Conservation (phyloP, 176 grass and related monocot species). For the Juncus inflexus region DNA sequence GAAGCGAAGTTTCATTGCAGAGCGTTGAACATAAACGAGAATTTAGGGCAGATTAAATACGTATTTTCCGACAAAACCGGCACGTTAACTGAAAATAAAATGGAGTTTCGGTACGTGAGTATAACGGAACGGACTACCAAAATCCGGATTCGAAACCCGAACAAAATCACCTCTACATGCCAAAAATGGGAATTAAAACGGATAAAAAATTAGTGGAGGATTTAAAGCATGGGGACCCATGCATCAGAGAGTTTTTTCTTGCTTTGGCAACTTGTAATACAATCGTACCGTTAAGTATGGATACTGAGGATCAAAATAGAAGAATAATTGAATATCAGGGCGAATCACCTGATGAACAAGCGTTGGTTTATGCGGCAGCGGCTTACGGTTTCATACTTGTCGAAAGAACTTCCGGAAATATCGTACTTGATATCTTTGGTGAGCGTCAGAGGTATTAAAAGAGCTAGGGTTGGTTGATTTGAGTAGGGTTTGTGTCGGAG, state of each 20-base stretch:
- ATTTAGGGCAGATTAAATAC: conserved; percentile 89
- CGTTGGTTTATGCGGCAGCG: conserved; percentile 73
- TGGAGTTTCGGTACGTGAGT: conserved; percentile 78
- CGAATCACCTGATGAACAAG: conserved; percentile 91
- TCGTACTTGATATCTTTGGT: conserved; percentile 76
- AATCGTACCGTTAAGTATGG: conserved; percentile 49
- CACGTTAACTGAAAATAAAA: conserved; percentile 88
- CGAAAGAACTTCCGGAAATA: conserved; percentile 72
- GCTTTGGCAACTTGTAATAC: conserved; percentile 82
- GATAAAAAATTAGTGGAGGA: conserved; percentile 40
- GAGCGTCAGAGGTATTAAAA: conserved; percentile 60
- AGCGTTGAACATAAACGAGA: conserved; percentile 91
- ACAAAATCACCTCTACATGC: conserved; percentile 38
- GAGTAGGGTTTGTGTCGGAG: conserved; percentile 15
- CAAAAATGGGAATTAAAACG: conserved; percentile 56
- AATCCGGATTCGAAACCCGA: conserved; percentile 31
- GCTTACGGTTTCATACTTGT: conserved; percentile 85
- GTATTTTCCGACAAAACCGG: conserved; percentile 95
- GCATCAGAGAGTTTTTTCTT: conserved; percentile 57
- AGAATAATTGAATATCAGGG: conserved; percentile 83
- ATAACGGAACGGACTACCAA: conserved; percentile 63
- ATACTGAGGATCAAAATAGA: conserved; percentile 37
- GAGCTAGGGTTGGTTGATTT: conserved; percentile 15
- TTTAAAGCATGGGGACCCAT: conserved; percentile 33
- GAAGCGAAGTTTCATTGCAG: conserved; percentile 77